Conservation (phyloP, 2,329 filamentous ascomycete species). For the Cercospora nicotianae region DNA sequence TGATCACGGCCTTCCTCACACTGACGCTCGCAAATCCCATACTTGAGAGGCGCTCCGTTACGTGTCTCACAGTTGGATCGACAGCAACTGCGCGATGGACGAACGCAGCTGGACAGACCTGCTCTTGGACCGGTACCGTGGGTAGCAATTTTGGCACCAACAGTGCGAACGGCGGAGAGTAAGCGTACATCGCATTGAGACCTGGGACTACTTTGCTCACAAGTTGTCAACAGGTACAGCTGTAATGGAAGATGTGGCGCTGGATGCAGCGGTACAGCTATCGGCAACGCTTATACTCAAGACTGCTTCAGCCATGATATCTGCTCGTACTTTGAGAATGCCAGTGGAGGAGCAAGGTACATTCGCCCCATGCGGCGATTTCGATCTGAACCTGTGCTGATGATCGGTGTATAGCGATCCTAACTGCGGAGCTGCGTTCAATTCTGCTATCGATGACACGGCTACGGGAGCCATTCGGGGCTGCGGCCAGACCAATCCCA, state of each 20-base stretch:
- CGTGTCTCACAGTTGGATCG: constrained; percentile 44
- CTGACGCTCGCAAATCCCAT: constrained; percentile 8
- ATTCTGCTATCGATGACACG: constrained; percentile 49
- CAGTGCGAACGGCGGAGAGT: constrained; percentile 48
- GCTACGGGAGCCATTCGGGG: constrained; percentile 38
- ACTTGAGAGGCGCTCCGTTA: constrained; percentile 22
- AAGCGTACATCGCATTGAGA: constrained; percentile 23
- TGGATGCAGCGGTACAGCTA: constrained; percentile 46
- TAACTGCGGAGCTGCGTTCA: constrained; percentile 51
- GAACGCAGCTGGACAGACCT: constrained; percentile 46
- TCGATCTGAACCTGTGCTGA: background rate
- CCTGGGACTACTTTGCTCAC: background rate
- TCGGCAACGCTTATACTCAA: constrained; percentile 54
- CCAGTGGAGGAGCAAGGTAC: constrained; percentile 50
- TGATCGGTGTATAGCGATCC: constrained; percentile 42
- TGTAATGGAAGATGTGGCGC: constrained; percentile 54
- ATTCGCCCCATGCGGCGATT: background rate
- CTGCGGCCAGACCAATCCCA: constrained; percentile 38
- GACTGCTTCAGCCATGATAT: constrained; percentile 55
- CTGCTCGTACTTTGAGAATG: constrained; percentile 54
- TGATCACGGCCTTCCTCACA: background rate
- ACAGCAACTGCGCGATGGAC: constrained; percentile 52
- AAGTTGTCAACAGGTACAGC: constrained; percentile 44
- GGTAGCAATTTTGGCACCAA: constrained; percentile 53
- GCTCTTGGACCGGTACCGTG: constrained; percentile 48